Base-by-base conservation (phyloP, 768 basidiomycete genomes). In the Mrakia hoshinonis region DNA sequence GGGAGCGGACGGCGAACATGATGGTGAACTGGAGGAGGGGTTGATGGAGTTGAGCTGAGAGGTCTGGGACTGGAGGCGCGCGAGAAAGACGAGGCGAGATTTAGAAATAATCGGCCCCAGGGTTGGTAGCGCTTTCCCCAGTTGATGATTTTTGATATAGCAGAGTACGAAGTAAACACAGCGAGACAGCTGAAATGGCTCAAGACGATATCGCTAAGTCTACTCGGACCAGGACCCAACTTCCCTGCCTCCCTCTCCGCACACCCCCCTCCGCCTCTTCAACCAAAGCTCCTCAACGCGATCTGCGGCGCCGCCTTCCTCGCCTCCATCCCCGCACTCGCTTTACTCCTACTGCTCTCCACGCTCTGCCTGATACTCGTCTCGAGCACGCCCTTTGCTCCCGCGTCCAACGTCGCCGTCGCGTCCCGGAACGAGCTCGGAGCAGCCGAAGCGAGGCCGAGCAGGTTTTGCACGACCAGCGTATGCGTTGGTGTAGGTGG, bases 381-480 rank as follows among this genome's bases (percentile, higher is more conserved):
- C 78, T 97, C 94, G 65, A 97, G 78, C 29, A 84, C 79, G 61
- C 87, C 86, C 55, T 87, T 81, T 7, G 83, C 83, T 0, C 82
- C 78, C 9, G 82, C 77, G 36, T 88, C 86, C 26, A 97, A 82
- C 61, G 84, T 86, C 11, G 81, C 83, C 2, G 90, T 88, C 1
- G 89, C 91, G 55, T 92, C 90, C 78, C 90, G 92, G 84, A 97
- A 97, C 15, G 88, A 85, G 4, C 81, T 77, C 0, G 94, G 89
- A 3, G 87, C 85, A 0, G 84, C 80, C 0, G 88, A 84, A 0
- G 92, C 92, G 70, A 90, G 87, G 1, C 82, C 79, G 36, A 97
- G 79, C 0, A 96, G 79, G 64, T 91, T 87, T 2, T 84, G 78
- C 26, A 90, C 83, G 2, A 86, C 86, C 71, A 86, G 84, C 0